Conservation (phyloP, 2,329 filamentous ascomycete genomes). For the Alternaria sp. region DNA sequence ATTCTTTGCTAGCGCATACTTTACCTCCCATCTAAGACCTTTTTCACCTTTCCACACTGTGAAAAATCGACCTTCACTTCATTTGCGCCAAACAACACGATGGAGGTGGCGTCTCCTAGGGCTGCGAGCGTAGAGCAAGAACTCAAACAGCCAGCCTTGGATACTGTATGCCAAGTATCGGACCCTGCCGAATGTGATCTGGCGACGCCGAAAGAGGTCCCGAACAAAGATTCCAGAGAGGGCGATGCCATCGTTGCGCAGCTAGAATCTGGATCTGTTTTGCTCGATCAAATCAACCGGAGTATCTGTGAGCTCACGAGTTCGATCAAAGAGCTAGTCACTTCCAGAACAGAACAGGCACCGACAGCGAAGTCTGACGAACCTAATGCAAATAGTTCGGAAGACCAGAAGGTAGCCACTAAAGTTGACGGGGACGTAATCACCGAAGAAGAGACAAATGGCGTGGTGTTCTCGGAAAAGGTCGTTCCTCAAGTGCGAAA, state of each 20-base stretch:
- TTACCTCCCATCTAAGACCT: fast-evolving
- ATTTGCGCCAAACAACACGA: background rate
- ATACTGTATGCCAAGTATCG: background rate
- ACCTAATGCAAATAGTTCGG: too few relatives aligned
- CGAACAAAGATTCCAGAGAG: background rate
- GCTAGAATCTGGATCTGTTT: fast-evolving
- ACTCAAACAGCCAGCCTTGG: background rate
- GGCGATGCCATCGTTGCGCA: background rate
- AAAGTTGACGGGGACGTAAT: fast-evolving
- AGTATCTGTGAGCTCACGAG: background rate
- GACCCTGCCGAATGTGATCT: background rate
- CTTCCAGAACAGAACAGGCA: background rate
- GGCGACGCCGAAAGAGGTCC: background rate
- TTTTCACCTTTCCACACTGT: fast-evolving
- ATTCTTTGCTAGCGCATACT: background rate
- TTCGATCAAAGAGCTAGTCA: background rate
- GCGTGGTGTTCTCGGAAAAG: fast-evolving
- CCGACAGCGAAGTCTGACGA: too few relatives aligned
- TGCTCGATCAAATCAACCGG: background rate
- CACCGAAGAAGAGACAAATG: background rate
- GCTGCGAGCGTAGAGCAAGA: background rate
- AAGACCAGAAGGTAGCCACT: fast-evolving
- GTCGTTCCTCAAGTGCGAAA: background rate
- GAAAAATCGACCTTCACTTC: fast-evolving
- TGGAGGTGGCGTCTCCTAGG: background rate